Conservation (phyloP, 805 yeast species). For the Nakazawaea wyomingensis region DNA sequence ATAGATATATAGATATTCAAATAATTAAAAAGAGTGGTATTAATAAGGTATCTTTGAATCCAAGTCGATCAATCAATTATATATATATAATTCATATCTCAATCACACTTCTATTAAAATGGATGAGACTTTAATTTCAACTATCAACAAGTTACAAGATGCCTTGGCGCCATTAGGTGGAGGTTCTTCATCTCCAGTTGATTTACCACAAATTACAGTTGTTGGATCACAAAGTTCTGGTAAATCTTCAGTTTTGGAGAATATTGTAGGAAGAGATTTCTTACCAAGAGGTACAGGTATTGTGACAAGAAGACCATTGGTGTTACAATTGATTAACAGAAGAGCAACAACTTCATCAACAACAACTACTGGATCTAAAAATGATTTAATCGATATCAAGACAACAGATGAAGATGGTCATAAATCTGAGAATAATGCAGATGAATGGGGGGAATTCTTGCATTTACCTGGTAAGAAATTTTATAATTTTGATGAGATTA, state of each 20-base stretch:
- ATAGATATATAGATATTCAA: background rate
- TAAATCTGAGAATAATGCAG: conserved; percentile 62
- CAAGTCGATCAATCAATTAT: background rate
- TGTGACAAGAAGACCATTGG: conserved; percentile 84
- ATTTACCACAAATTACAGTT: conserved; percentile 91
- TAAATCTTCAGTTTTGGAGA: conserved; percentile 83
- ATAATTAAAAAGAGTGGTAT: too few relatives aligned
- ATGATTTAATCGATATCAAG: conserved; percentile 40
- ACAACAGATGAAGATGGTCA: conserved; percentile 40
- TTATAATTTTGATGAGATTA: conserved; percentile 82
- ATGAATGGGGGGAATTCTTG: conserved; percentile 97
- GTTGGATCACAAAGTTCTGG: conserved; percentile 92
- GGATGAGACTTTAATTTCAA: conserved; percentile 77
- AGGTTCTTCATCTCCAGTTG: conserved; percentile 83
- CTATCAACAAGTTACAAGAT: conserved; percentile 88
- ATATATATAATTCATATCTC: background rate
- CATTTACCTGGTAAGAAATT: conserved; percentile 87
- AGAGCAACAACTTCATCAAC: conserved; percentile 31
- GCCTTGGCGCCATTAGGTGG: conserved; percentile 97
- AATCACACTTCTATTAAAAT: conserved; percentile 25
- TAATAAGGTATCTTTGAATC: too few relatives aligned
- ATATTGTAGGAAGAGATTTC: conserved; percentile 88
- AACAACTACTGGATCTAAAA: conserved; percentile 10
- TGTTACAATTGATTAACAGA: conserved; percentile 73
- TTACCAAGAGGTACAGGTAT: conserved; percentile 91